A percentile compares a stretch with the other conserved stretches of the same genome.
phyloP scores from a whole-genome alignment of 805 yeast species.

The Teunomyces panamensis region DNA sequence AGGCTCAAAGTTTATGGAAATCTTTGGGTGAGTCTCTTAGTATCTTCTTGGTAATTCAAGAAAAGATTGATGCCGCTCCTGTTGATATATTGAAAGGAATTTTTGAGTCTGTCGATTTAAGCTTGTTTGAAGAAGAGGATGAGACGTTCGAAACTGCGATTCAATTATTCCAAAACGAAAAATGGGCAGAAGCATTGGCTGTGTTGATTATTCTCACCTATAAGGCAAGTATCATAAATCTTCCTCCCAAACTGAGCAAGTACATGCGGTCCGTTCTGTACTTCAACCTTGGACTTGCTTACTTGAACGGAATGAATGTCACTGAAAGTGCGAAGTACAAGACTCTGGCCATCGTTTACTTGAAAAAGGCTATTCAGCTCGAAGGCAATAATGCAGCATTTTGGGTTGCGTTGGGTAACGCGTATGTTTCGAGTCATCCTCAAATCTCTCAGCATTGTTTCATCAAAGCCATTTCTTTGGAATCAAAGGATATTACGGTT shows the following conservation, averaged over 20 bases:
- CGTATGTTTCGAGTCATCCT: slow-evolving; percentile 61
- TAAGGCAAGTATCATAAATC: slow-evolving; percentile 38
- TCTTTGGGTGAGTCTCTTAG: slow-evolving; percentile 55
- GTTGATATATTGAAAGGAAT: slow-evolving; percentile 13
- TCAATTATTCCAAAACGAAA: slow-evolving; percentile 12
- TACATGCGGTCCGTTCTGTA: slow-evolving; percentile 51
- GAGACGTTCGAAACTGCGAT: slow-evolving; percentile 6
- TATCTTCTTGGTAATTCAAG: slow-evolving; percentile 54
- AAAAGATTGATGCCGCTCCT: slow-evolving; percentile 51
- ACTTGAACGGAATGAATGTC: slow-evolving; percentile 42
- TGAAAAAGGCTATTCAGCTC: slow-evolving; percentile 66
- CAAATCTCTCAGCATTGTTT: slow-evolving; percentile 89
- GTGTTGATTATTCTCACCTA: slow-evolving; percentile 45
- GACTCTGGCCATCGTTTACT: slow-evolving; percentile 50
- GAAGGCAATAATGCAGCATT: slow-evolving; percentile 68
- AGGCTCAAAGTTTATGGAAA: slow-evolving; percentile 64
- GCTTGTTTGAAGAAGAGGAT: slow-evolving; percentile 8
- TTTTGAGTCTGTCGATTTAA: slow-evolving; percentile 16
- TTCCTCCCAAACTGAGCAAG: slow-evolving; percentile 41
- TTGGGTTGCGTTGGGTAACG: slow-evolving; percentile 84
- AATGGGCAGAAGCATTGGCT: slow-evolving; percentile 31
- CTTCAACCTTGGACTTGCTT: slow-evolving; percentile 72
- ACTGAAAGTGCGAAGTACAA: slow-evolving; percentile 25
- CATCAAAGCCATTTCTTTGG: slow-evolving; percentile 72
- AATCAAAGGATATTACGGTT: slow-evolving; percentile 60